These are phyloP conservation scores for Exophiala sp. DNA, from an alignment of 2,329 filamentous ascomycete species.

Conservation along the genomic window DNA sequence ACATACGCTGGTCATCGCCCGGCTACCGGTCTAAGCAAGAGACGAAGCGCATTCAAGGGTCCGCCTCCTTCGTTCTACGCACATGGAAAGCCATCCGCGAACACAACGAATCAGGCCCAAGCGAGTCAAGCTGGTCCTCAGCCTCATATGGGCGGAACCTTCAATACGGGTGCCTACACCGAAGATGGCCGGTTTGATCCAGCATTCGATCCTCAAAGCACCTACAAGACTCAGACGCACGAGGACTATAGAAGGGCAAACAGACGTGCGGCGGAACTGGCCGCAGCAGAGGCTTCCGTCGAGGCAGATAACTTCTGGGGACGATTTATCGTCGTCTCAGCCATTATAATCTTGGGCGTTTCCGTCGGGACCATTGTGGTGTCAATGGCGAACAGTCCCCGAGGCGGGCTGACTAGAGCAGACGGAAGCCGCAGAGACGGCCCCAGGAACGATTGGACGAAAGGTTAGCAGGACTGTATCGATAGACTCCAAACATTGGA, in stretches of 20 bases:
- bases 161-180: constrained; percentile 22
- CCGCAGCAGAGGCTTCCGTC: constrained; percentile 32
- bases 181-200: constrained; percentile 33
- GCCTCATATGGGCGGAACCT: constrained; percentile 12
- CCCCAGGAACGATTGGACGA: constrained; percentile 21
- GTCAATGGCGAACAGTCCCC: constrained; percentile 12
- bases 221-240: constrained; percentile 69
- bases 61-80: constrained; percentile 88
- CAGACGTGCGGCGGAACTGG: constrained; percentile 38
- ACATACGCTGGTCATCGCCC: constrained; percentile 50
- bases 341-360: constrained; percentile 36
- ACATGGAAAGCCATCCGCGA: constrained; percentile 56
- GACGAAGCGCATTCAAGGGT: constrained; percentile 72
- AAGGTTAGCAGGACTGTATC: constrained; percentile 7
- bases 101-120: constrained; percentile 64
- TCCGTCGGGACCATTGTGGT: constrained; percentile 31
- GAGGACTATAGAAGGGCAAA: constrained; percentile 54
- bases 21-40: constrained; percentile 73
- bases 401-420: constrained; percentile 24
- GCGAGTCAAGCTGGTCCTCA: constrained; percentile 31
- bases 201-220: constrained; percentile 71
- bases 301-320: constrained; percentile 37
- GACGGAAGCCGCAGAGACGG: constrained; percentile 24
- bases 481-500: not conserved
- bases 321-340: constrained; percentile 39